Evolutionary conservation across 1,139 yeast species (phyloP), one percentile per base, ranked within the genome.

Genomic region (Debaryomyces coudertii): DNA sequence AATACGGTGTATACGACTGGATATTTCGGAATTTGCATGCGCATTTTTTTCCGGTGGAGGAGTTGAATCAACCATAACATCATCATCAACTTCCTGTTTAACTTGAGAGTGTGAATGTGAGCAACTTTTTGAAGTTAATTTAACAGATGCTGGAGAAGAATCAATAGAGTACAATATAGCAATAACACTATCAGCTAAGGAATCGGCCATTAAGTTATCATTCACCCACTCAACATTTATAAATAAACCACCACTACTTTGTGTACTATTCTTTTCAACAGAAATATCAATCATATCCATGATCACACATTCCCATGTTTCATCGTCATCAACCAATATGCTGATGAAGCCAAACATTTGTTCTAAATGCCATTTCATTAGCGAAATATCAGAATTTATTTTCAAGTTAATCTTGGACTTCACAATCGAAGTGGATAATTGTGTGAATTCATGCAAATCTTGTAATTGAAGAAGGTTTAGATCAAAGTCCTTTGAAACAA

Each of bases 271-370:
- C 44, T 57, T 57, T 31, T 81, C 85, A n/a, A 87, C 71, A 14
- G 73, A 50, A 14, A 75, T 59, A 52, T 71, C 74, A 9, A 75
- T 70, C 66, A 66, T 63, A 43, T 75, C 79, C 79, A 75, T 75
- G 29, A 75, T 68, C 7, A 71, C 63, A 56, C 79, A 73, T 55
- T 73, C 79, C 79, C 79, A 75, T 47, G 71, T 76, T n/a, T 75
- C 81, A 4, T 76, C 80, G 44, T 81, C 82, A 55, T 85, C 90
- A 46, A 73, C 74, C n/a, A 85, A 51, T 1, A 88, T 77, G 34
- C 85, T 83, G 11, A 90, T 79, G 57, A 78, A 82, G 1, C 98
- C 98, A 76, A 93, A 93, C 99, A 95, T 93, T 62, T 92, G 98
- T 51, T 87, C 83, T 51, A 93, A 77, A 62, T 93, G 98, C 90